These are phyloP conservation scores for Escallonia rubra DNA, from an alignment of 129 eudicot genomes.

Conservation along the genomic window DNA sequence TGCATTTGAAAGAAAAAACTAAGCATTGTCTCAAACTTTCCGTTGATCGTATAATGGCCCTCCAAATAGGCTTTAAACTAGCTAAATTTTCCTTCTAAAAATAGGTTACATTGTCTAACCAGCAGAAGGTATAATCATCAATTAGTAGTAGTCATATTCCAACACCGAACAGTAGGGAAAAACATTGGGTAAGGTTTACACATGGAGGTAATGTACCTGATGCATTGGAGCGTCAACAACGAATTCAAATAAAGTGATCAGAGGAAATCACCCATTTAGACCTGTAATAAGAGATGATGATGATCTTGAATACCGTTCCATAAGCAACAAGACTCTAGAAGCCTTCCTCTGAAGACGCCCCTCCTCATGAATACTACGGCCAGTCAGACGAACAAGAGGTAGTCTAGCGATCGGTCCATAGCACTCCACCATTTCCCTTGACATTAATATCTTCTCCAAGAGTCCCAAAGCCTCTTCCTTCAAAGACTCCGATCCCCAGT, in stretches of 20 bases:
- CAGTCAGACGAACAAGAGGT: conserved; percentile 40
- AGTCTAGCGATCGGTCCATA: conserved; percentile 37
- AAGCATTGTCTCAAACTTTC: too few species aligned
- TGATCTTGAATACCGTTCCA: conserved; percentile 53
- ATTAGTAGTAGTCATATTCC: too few species aligned
- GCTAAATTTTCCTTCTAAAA: too few species aligned
- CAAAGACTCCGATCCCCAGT: conserved; percentile 60
- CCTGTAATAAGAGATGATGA: conserved; percentile 35
- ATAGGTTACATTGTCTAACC: too few species aligned
- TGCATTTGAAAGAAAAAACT: too few species aligned
- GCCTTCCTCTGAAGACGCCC: conserved; percentile 68
- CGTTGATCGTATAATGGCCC: too few species aligned
- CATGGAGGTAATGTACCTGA: background rate
- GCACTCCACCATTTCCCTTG: conserved; percentile 49
- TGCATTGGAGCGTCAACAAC: background rate
- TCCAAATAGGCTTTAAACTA: too few species aligned
- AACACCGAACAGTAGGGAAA: too few species aligned
- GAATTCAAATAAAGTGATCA: background rate
- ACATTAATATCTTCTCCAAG: conserved; percentile 52
- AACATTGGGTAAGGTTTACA: too few species aligned
- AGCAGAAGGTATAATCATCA: too few species aligned
- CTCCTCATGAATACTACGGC: conserved; percentile 40
- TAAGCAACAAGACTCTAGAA: conserved; percentile 53
- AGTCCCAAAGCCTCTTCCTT: conserved; percentile 57
- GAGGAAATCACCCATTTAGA: conserved; percentile 9